Percentiles rank a stretch among this genome's conserved stretches.
phyloP scores from a whole-genome alignment of 805 yeast species.

The Barnettozyma sucrosica region DNA sequence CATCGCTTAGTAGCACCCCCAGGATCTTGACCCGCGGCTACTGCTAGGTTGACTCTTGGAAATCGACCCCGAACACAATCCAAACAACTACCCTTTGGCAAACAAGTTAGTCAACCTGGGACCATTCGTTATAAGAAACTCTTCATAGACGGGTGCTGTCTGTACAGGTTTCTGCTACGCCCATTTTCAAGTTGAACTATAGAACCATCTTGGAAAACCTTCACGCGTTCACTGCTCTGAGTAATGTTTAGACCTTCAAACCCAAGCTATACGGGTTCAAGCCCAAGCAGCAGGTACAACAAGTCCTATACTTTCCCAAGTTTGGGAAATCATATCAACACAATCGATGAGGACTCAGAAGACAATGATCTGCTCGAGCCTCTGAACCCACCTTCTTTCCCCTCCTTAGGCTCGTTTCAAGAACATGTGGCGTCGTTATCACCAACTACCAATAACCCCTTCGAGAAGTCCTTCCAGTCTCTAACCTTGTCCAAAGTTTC shows the following conservation, averaged over 20 bases:
- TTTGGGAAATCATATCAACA: neutral
- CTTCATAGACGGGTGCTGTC: neutral
- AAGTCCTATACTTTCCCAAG: slow-evolving; percentile 5
- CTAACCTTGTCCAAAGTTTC: neutral
- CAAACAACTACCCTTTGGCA: too few species aligned
- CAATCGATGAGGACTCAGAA: neutral
- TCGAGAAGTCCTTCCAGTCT: slow-evolving; percentile 7
- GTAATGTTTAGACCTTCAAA: slow-evolving; percentile 2
- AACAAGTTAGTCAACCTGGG: too few species aligned
- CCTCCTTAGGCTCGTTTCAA: neutral
- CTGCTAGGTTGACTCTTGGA: too few species aligned
- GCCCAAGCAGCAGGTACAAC: slow-evolving; percentile 1
- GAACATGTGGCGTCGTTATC: neutral
- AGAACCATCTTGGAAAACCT: neutral
- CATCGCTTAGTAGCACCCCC: too few species aligned
- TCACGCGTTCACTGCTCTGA: neutral
- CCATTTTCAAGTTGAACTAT: neutral
- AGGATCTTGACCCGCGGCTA: neutral
- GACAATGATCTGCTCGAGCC: neutral
- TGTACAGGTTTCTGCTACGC: neutral
- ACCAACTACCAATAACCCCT: slow-evolving; percentile 4
- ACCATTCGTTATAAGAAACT: too few species aligned
- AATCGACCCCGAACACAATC: too few species aligned
- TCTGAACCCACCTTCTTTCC: neutral
- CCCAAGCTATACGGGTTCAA: neutral